Evolutionary conservation across 73 alveolate genomes (phyloP).

Genomic region (Loxodes magnus): DNA sequence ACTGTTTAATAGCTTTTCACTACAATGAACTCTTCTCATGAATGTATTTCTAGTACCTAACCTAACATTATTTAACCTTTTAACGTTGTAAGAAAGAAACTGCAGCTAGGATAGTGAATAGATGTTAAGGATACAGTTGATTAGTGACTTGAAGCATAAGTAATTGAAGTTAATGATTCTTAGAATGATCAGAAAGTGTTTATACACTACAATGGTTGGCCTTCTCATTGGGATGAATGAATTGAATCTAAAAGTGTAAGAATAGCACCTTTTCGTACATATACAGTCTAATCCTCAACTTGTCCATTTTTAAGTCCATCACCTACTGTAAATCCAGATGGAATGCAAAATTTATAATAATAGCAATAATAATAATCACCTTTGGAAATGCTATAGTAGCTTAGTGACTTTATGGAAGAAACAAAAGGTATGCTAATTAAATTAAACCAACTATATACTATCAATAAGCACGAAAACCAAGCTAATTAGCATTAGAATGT

Average conservation of each 20-base stretch:
- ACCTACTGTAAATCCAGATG: conserved; percentile 76
- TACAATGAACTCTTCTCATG: conserved; percentile 8
- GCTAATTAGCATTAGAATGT: no score
- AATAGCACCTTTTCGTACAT: conserved; percentile 58
- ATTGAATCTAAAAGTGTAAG: conserved; percentile 52
- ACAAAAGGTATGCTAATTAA: not conserved
- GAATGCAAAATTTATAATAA: not conserved
- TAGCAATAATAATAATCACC: not conserved
- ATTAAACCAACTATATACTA: not conserved
- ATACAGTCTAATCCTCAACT: conserved; percentile 62
- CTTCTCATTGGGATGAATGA: conserved; percentile 89
- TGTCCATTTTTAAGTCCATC: conserved; percentile 47
- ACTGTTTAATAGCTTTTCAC: conserved; percentile 15
- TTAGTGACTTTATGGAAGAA: not conserved
- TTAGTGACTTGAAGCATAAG: conserved; percentile 86
- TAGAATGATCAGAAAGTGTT: conserved; percentile 33
- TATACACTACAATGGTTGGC: conserved; percentile 89
- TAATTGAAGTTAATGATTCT: conserved; percentile 43
- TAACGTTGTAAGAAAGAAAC: conserved; percentile 45
- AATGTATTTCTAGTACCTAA: conserved; percentile 7
- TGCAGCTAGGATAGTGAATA: conserved; percentile 74
- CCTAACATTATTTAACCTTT: conserved; percentile 38
- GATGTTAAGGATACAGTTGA: conserved; percentile 84
- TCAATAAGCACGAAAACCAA: not conserved
- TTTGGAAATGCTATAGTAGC: not conserved